phyloP scores from a whole-genome alignment of 768 basidiomycete genomes.

The Tremella yokohamensis region DNA sequence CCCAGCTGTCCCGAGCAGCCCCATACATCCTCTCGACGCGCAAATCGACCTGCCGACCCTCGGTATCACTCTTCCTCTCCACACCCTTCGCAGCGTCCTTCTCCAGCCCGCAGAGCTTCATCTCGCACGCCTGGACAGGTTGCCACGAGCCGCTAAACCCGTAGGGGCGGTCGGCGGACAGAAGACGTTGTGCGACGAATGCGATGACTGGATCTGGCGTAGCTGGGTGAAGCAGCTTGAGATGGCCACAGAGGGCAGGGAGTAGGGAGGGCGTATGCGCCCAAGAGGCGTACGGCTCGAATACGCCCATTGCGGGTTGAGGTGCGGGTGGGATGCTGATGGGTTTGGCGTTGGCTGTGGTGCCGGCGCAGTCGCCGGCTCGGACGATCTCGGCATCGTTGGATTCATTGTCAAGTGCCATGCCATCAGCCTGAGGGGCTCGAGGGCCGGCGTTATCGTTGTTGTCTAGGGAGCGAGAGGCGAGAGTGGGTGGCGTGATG shows the following conservation, averaged over 20 bases:
- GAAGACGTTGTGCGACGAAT: slow-evolving; percentile 33
- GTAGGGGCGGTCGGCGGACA: slow-evolving; percentile 30
- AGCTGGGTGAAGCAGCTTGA: slow-evolving; percentile 27
- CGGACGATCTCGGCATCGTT: too few species aligned
- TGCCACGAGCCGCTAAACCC: slow-evolving; percentile 21
- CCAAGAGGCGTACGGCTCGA: slow-evolving; percentile 3
- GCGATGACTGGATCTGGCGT: slow-evolving; percentile 25
- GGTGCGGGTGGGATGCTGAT: slow-evolving; percentile 1
- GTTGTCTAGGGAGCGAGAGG: slow-evolving; percentile 2
- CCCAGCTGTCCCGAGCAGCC: slow-evolving; percentile 33
- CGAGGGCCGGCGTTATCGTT: neutral
- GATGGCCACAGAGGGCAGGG: slow-evolving; percentile 20
- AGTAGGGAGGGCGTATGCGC: slow-evolving; percentile 14
- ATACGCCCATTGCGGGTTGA: neutral
- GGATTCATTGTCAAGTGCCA: neutral
- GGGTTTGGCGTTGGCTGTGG: neutral
- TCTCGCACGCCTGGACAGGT: slow-evolving; percentile 24
- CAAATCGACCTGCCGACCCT: slow-evolving; percentile 23
- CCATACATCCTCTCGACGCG: slow-evolving; percentile 36
- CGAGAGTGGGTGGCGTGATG: slow-evolving; percentile 13
- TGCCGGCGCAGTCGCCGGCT: too few species aligned
- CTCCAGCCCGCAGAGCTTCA: slow-evolving; percentile 25
- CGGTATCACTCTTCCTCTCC: slow-evolving; percentile 12
- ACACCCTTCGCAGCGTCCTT: slow-evolving; percentile 25
- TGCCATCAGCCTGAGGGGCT: neutral